These are phyloP conservation scores for Syzygium jambos DNA, from an alignment of 345 rosid species.

Conservation along the genomic window DNA sequence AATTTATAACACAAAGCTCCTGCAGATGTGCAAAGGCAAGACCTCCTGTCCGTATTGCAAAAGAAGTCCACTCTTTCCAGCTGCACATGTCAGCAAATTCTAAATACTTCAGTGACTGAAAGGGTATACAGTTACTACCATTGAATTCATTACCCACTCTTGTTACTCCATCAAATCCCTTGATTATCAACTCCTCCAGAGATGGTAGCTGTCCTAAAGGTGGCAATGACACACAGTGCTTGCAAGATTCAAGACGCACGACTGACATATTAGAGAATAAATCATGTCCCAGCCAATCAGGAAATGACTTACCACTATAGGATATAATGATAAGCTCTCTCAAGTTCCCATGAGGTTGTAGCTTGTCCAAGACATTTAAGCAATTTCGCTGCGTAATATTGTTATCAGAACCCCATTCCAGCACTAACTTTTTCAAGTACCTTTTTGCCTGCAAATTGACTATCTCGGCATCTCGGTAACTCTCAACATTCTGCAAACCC, in stretches of 20 bases:
- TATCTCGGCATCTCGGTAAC: neutral
- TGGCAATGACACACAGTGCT: constrained; percentile 23
- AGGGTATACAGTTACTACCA: constrained; percentile 13
- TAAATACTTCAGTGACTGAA: constrained; percentile 22
- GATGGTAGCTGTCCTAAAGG: constrained; percentile 25
- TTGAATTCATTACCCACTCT: constrained; percentile 21
- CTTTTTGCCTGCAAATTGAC: constrained; percentile 10
- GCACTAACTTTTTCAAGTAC: constrained; percentile 13
- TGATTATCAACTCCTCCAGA: constrained; percentile 20
- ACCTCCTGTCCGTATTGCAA: neutral
- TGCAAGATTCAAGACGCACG: constrained; percentile 17
- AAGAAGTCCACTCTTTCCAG: constrained; percentile 7
- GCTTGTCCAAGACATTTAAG: constrained; percentile 21
- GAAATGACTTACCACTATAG: constrained; percentile 25
- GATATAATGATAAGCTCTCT: constrained; percentile 12
- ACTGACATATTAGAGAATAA: constrained; percentile 12
- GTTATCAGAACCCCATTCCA: constrained; percentile 18
- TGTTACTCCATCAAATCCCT: constrained; percentile 13
- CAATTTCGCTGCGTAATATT: constrained; percentile 2
- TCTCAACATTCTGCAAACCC: constrained; percentile 4
- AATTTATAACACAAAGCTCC: neutral
- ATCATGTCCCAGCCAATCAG: constrained; percentile 24
- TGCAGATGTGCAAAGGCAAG: constrained; percentile 3
- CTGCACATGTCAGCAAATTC: neutral
- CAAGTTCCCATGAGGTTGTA: constrained; percentile 31